Conservation (phyloP, 768 basidiomycete species). For the Suillus subaureus region DNA sequence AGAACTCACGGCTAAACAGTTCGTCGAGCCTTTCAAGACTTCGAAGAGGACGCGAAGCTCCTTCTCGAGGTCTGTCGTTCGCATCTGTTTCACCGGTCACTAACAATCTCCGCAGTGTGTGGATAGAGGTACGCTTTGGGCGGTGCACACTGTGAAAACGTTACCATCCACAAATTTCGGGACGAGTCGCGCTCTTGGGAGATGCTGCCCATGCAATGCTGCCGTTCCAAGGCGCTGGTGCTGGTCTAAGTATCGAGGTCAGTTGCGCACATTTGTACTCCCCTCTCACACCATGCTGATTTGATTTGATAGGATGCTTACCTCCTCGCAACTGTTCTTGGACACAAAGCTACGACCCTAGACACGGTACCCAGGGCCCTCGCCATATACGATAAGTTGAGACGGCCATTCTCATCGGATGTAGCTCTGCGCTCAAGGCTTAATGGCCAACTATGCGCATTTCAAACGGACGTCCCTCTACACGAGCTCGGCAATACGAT, state of each 20-base stretch:
- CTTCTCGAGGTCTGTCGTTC: conserved; percentile 50
- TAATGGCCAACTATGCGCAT: conserved; percentile 18
- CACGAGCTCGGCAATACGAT: conserved; percentile 43
- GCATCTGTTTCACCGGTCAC: neutral
- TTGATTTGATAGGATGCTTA: conserved; percentile 35
- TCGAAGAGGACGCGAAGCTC: conserved; percentile 63
- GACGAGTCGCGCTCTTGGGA: conserved; percentile 50
- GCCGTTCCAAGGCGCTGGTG: conserved; percentile 48
- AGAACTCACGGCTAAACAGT: conserved; percentile 45
- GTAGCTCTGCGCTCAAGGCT: conserved; percentile 30
- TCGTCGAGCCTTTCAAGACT: conserved; percentile 47
- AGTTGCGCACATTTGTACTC: conserved; percentile 5
- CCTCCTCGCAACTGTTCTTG: conserved; percentile 42
- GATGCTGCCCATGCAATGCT: conserved; percentile 47
- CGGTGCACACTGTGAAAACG: conserved; percentile 58
- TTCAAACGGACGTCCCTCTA: conserved; percentile 33
- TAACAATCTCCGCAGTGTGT: conserved; percentile 44
- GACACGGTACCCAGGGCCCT: conserved; percentile 45
- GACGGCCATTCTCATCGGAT: conserved; percentile 47
- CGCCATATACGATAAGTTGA: conserved; percentile 50
- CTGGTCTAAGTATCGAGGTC: conserved; percentile 47
- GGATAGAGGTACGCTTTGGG: conserved; percentile 59
- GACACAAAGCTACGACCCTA: conserved; percentile 38
- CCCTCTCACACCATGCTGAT: neutral
- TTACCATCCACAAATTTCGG: conserved; percentile 53